Base-by-base conservation (phyloP, 2,329 filamentous ascomycete species). In the Xylaria sp. region DNA sequence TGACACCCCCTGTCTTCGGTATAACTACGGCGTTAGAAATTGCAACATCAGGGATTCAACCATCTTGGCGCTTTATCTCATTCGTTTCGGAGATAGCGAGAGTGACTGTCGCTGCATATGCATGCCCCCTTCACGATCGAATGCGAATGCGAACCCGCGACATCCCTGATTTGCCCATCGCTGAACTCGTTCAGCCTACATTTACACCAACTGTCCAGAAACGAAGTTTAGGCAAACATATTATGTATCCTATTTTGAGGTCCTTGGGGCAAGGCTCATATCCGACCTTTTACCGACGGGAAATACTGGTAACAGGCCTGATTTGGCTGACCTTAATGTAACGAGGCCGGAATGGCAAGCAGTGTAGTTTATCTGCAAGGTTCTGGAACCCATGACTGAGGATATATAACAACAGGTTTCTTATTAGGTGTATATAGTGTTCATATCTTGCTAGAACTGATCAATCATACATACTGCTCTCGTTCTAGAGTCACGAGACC, bases 141-240 rank as follows among this genome's bases (percentile, higher is more conserved):
- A 37, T n/a, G 43, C 58, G 51, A 60, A 25, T 60, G 57, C 57
- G 57, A 60, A 21, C 8, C 31, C 17, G 10, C 13, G 23, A 21
- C 31, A 4, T 19, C 41, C 4, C 49, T 59, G 57, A 59, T 54
- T 59, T 48, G 57, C 41, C 21, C 25, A 17, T 17, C 5, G 11
- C 40, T 8, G 15, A 11, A 29, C 7, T 13, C 4, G 6, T 3
- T n/a, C 19, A 9, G 11, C 23, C 15, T 15, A 40, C 29, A 41
- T 19, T 5, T 29, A 38, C n/a, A 31, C 25, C 25, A 11, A n/a
- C 31, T 10, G 2, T 21, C 25, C 15, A 29, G 15, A 3, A 1
- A 27, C 5, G 5, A 29, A 11, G 4, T 31, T 4, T 19, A 10
- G 25, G 43, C 25, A 5, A 31, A 4, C 8, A 31, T 19, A 47